Conservation (phyloP, 495 filamentous ascomycete species). For the Letharia lupina region DNA sequence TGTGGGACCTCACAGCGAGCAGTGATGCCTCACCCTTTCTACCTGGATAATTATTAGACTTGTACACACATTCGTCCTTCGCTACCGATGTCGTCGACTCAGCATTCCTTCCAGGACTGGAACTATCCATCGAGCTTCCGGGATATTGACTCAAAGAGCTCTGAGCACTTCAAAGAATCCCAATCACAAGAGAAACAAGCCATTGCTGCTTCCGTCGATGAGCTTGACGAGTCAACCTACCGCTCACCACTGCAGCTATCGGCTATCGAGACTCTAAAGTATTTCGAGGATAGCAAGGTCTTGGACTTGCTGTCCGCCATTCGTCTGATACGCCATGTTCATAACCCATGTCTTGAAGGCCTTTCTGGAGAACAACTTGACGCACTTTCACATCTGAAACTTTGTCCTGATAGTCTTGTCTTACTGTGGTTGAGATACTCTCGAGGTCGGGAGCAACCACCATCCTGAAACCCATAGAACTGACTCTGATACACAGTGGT, state of each 20-base stretch:
- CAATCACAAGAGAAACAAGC: background rate
- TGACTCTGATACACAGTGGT: background rate
- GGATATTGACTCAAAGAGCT: background rate
- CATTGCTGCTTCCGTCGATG: background rate
- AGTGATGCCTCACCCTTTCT: background rate
- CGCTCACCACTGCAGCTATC: background rate
- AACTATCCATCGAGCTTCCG: background rate
- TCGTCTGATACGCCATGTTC: background rate
- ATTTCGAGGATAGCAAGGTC: background rate
- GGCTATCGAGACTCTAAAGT: background rate
- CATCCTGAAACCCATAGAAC: no score
- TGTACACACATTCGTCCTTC: background rate
- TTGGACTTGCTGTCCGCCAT: background rate
- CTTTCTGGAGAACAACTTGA: background rate
- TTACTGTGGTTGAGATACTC: background rate
- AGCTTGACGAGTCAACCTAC: background rate
- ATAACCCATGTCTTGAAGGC: no score
- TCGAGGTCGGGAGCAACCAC: background rate
- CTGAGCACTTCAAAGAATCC: background rate
- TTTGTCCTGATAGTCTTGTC: slow-evolving; percentile 1
- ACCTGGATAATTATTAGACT: background rate
- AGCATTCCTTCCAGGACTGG: background rate
- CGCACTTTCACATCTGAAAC: slow-evolving; percentile 5
- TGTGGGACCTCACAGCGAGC: background rate
- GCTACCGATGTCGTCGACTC: background rate